Conservation (phyloP, 805 yeast species). For the Lipomyces lipofer region DNA sequence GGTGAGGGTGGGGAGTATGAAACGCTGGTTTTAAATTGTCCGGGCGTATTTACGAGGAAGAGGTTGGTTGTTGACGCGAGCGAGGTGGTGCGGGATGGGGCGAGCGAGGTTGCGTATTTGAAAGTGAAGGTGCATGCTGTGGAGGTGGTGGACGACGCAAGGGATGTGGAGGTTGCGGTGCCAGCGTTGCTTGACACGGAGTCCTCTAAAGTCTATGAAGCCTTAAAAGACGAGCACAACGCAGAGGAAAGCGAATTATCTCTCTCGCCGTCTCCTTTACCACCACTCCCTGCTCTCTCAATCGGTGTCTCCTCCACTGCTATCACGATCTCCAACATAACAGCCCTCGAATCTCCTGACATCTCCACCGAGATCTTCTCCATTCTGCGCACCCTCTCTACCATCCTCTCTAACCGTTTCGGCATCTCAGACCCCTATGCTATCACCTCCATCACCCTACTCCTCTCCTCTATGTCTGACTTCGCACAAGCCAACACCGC, state of each 20-base stretch:
- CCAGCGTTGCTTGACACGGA: slow-evolving; percentile 40
- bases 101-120: slow-evolving; percentile 71
- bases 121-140: slow-evolving; percentile 54
- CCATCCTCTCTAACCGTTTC: slow-evolving; percentile 2
- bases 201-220: slow-evolving; percentile 34
- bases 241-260: not conserved
- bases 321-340: slow-evolving; percentile 3
- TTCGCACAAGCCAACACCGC: slow-evolving; percentile 63
- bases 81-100: slow-evolving; percentile 11
- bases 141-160: slow-evolving; percentile 29
- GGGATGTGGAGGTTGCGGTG: not conserved
- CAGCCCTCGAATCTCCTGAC: not conserved
- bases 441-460: slow-evolving; percentile 60
- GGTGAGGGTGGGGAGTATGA: slow-evolving; percentile 99
- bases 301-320: slow-evolving; percentile 7
- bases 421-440: slow-evolving; percentile 37
- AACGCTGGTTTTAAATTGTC: slow-evolving; percentile 86
- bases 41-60: slow-evolving; percentile 63
- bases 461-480: slow-evolving; percentile 62
- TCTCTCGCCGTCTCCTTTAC: not conserved
- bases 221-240: not conserved
- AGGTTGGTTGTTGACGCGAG: slow-evolving; percentile 49
- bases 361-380: slow-evolving; percentile 4
- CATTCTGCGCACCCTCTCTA: slow-evolving; percentile 8
- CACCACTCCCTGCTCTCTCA: not conserved